phyloP scores from a whole-genome alignment of 768 basidiomycete species.

The Lentinus tigrinus region DNA sequence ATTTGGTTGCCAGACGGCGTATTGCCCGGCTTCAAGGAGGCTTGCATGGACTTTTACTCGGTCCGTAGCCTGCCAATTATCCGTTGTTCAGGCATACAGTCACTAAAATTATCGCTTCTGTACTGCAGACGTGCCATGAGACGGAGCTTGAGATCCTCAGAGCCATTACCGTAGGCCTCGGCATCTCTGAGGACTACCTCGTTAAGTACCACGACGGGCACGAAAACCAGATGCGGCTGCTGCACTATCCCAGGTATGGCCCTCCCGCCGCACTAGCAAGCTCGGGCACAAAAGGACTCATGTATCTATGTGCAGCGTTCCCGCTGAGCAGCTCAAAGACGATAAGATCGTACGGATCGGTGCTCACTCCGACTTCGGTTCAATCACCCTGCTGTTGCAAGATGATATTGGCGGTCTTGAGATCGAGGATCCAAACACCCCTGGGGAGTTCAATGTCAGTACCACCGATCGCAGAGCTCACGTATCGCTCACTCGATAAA shows the following conservation, averaged over 20 bases:
- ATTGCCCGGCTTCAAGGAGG: constrained; percentile 53
- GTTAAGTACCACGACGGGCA: constrained; percentile 38
- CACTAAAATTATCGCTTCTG: no score
- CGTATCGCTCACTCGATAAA: not conserved
- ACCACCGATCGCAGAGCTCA: not conserved
- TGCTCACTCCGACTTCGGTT: constrained; percentile 55
- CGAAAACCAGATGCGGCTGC: constrained; percentile 56
- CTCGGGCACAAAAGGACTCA: not conserved
- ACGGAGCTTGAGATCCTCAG: constrained; percentile 45
- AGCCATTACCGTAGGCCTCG: constrained; percentile 49
- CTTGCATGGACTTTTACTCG: constrained; percentile 50
- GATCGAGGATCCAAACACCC: constrained; percentile 51
- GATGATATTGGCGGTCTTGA: constrained; percentile 62
- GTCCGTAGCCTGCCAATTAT: constrained; percentile 12
- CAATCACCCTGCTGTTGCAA: constrained; percentile 58
- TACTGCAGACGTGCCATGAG: constrained; percentile 38
- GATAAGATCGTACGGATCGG: constrained; percentile 44
- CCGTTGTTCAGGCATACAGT: no score
- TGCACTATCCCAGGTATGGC: constrained; percentile 48
- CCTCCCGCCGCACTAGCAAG: not conserved
- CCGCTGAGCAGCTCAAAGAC: constrained; percentile 31
- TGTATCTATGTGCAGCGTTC: constrained; percentile 26
- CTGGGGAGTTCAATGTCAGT: constrained; percentile 39
- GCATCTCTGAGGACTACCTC: constrained; percentile 46
- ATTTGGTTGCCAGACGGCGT: constrained; percentile 56